Evolutionary conservation across 1,284 basidiomycete species (phyloP).

Genomic region (Xerocomus minutiporus): DNA sequence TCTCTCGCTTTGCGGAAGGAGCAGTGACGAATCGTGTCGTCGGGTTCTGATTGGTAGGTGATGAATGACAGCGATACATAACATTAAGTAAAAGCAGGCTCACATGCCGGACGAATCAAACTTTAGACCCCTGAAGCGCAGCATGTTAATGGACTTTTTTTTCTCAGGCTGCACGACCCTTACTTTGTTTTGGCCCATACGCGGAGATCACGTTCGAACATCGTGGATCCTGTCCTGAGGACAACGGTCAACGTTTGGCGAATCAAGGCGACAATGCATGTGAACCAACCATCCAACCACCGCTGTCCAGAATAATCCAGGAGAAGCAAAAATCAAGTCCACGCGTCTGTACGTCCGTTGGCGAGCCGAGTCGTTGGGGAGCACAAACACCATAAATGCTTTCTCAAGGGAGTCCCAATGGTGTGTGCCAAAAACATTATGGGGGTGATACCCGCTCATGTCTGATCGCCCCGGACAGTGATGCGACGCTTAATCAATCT

Average conservation of each 20-base stretch:
- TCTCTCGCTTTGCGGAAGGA: slow-evolving; percentile 58
- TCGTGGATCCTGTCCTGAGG: slow-evolving; percentile 70
- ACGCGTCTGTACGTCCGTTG: slow-evolving; percentile 53
- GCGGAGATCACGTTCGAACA: slow-evolving; percentile 77
- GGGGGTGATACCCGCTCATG: slow-evolving; percentile 52
- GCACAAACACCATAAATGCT: slow-evolving; percentile 61
- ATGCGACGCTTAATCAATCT: slow-evolving; percentile 12
- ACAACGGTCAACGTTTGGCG: background rate
- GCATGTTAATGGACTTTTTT: slow-evolving; percentile 8
- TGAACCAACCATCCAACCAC: slow-evolving; percentile 64
- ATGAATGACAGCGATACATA: background rate
- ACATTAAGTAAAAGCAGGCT: slow-evolving; percentile 25
- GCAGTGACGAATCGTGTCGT: slow-evolving; percentile 55
- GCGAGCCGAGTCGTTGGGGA: slow-evolving; percentile 38
- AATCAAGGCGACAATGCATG: background rate
- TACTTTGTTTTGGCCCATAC: slow-evolving; percentile 66
- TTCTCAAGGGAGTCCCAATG: slow-evolving; percentile 70
- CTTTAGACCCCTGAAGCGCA: slow-evolving; percentile 54
- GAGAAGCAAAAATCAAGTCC: slow-evolving; percentile 70
- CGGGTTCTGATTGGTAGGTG: slow-evolving; percentile 37
- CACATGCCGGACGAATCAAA: slow-evolving; percentile 79
- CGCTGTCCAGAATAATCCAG: slow-evolving; percentile 71
- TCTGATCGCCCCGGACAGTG: slow-evolving; percentile 32
- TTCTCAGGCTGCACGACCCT: slow-evolving; percentile 10
- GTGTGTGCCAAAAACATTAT: slow-evolving; percentile 48